phyloP scores from a whole-genome alignment of 352 stramenopile genomes.

The Phytophthora constricta region DNA sequence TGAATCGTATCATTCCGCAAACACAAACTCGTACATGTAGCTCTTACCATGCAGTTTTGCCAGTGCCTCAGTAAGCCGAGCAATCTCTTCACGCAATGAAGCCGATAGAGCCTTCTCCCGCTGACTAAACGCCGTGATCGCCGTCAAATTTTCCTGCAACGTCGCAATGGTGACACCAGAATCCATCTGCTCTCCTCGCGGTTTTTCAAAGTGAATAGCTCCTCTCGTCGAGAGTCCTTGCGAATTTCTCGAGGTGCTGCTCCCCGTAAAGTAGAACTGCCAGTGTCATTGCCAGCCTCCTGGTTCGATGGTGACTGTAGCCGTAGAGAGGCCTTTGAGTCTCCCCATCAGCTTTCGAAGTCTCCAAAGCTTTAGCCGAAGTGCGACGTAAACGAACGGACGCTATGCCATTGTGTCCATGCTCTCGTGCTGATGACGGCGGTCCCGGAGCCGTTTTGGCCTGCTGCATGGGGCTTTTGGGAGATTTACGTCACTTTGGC shows the following conservation, averaged over 20 bases:
- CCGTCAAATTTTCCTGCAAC: conserved; percentile 58
- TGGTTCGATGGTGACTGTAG: conserved; percentile 21
- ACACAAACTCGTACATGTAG: neutral
- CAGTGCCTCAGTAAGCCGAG: conserved; percentile 39
- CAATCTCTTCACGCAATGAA: conserved; percentile 46
- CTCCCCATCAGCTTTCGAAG: neutral
- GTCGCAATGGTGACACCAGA: conserved; percentile 29
- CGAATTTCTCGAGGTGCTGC: conserved; percentile 8
- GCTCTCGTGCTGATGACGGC: conserved; percentile 24
- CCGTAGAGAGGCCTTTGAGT: neutral
- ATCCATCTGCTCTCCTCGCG: conserved; percentile 45
- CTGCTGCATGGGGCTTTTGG: neutral
- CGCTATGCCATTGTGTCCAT: conserved; percentile 21
- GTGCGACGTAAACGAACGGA: conserved; percentile 37
- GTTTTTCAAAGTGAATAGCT: conserved; percentile 34
- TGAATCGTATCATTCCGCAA: neutral
- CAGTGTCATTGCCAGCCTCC: conserved; percentile 12
- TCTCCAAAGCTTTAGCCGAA: conserved; percentile 11
- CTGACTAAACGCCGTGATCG: conserved; percentile 51
- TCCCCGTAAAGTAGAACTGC: neutral
- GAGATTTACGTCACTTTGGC: too few relatives aligned
- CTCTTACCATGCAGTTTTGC: conserved; percentile 44
- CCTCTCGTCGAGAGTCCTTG: conserved; percentile 10
- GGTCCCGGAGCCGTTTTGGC: conserved; percentile 25
- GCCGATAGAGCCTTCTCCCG: conserved; percentile 56